These are phyloP conservation scores for Paracorniculantispora psalliotae DNA, from an alignment of 2,329 filamentous ascomycete genomes.

Conservation along the genomic window DNA sequence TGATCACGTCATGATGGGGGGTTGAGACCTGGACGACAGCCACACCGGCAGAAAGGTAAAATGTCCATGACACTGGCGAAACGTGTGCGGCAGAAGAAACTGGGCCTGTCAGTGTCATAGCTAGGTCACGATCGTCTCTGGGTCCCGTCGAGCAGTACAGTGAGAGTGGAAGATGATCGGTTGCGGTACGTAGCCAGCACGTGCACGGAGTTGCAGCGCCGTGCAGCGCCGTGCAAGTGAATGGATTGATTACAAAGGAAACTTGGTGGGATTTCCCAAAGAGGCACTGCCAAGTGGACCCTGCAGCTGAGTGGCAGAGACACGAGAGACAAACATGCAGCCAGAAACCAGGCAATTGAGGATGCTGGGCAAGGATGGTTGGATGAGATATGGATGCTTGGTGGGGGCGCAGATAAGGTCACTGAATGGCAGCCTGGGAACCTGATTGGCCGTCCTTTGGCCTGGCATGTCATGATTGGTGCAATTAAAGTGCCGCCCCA, in stretches of 20 bases:
- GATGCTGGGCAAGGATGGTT: no score
- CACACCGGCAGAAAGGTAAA: not conserved
- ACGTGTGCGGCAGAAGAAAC: no score
- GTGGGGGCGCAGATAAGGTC: slow-evolving; percentile 2
- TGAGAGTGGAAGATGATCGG: not conserved
- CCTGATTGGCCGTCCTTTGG: not conserved
- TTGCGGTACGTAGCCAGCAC: not conserved
- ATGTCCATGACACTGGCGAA: not conserved
- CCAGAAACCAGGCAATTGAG: no score
- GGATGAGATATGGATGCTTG: not conserved
- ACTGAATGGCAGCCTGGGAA: not conserved
- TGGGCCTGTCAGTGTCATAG: no score
- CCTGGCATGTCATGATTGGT: not conserved
- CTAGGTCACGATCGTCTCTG: not conserved
- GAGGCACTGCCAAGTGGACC: not conserved
- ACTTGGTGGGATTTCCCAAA: not conserved
- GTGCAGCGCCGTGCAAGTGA: not conserved
- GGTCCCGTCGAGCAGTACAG: not conserved
- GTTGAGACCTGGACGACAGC: not conserved
- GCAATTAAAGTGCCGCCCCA: not conserved
- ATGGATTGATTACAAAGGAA: not conserved
- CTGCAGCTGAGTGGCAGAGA: not conserved
- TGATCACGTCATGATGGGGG: slow-evolving; percentile 9
- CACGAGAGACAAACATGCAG: no score
- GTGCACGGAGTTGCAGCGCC: not conserved